Base-by-base conservation (phyloP, 352 stramenopile genomes). In the Aphanomyces stellatus region DNA sequence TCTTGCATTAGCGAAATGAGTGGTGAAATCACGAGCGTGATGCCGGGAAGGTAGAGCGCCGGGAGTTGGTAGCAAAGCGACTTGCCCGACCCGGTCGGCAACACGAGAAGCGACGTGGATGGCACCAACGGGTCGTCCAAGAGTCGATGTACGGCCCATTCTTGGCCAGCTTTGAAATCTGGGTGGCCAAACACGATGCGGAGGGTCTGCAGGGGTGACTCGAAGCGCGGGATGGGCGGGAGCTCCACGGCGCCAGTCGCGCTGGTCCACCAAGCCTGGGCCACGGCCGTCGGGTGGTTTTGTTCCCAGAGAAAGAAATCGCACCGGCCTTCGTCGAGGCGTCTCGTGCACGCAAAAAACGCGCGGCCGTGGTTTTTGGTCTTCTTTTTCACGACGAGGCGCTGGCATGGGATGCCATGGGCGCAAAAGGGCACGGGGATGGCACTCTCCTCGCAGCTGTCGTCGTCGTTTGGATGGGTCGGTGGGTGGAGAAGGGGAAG, bases 71-170 rank as follows among this genome's bases (percentile, higher is more conserved):
- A 99, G 69, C 94, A 99, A 2, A 99, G 80, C 35, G 91, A 98
- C 75, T 99, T 99, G 65, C 98, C 98, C 24, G 95, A 93, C 27
- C 98, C 98, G 11, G 97, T 99, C 4, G 97, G 93, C 25, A 98
- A 85, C 17, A 99, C 91, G 0, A 99, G 75, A 4, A 99, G 72
- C 17, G 79, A 63, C 34, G 31, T 43, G 6, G 83, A 93, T n/a
- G 7, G 46, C 7, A 10, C 25, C 41, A 80, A 72, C 37, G 86
- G 72, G 22, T 73, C 77, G 62, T 73, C 53, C 22, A 96, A 75
- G 6, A 93, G 74, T 24, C 88, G 83, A 11, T 79, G 65, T 59
- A 96, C 91, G 1, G 85, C 87, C 88, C 88, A 96, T 40, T 87
- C 59, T 60, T 96, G 88, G 15, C 85, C 85, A 1, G 71, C 48